Percentiles rank a stretch among this genome's conserved stretches.
Evolutionary conservation across 2,329 filamentous ascomycete species (phyloP).

Genomic region (Pleomassaria siparia): DNA sequence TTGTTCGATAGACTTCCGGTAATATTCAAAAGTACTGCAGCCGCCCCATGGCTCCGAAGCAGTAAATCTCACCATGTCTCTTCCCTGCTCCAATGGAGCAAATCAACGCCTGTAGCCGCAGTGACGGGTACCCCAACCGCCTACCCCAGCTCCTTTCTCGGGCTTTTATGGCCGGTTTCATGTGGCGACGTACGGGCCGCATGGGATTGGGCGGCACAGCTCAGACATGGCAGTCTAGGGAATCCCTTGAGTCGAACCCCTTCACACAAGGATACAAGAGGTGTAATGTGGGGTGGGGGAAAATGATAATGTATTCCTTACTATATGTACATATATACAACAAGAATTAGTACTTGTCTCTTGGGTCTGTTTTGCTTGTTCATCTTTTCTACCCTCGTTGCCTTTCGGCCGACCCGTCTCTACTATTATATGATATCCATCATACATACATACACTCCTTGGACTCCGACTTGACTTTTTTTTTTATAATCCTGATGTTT

Average conservation of each 20-base stretch:
- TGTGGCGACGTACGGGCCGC: background rate
- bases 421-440: no score
- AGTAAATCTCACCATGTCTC: background rate
- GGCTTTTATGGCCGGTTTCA: slow-evolving; percentile 3
- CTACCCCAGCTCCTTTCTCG: background rate
- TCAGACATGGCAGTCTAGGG: slow-evolving; percentile 1
- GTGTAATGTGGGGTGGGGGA: no score
- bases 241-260: background rate
- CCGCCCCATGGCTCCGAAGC: background rate
- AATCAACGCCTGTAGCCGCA: background rate
- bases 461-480: no score
- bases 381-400: background rate
- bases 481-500: background rate
- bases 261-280: no score
- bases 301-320: no score
- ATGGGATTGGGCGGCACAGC: background rate
- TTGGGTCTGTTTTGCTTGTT: background rate
- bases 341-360: background rate
- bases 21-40: background rate
- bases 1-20: background rate
- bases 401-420: no score
- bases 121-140: background rate
- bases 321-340: no score
- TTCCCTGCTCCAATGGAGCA: no score
- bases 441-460: no score